Percentiles rank a stretch among this genome's conserved stretches.
phyloP scores from a whole-genome alignment of 306 rosid genomes.

The Fagus sylvatica region DNA sequence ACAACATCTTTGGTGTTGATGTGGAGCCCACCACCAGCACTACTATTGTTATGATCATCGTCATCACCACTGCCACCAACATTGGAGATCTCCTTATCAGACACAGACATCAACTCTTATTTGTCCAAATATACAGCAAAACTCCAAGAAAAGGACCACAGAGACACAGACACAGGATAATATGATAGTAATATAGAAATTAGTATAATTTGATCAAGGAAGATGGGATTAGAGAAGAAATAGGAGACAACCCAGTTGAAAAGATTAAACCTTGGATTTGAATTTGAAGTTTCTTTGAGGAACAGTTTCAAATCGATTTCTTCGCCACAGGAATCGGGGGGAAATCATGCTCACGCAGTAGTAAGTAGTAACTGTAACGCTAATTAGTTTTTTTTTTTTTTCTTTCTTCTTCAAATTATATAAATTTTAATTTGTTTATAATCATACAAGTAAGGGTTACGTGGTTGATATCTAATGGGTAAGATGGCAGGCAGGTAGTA shows the following conservation, averaged over 20 bases:
- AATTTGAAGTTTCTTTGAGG: neutral
- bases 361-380: neutral
- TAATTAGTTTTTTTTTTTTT: neutral
- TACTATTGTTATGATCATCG: constrained; percentile 17
- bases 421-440: neutral
- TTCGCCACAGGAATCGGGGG: neutral
- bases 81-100: constrained; percentile 44
- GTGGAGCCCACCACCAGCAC: constrained; percentile 30
- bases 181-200: too few relatives aligned
- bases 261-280: neutral
- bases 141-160: neutral
- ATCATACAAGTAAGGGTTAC: neutral
- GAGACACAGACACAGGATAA: too few relatives aligned
- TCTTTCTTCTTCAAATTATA: neutral
- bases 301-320: constrained; percentile 8
- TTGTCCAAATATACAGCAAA: neutral
- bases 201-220: constrained; percentile 6
- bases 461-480: neutral
- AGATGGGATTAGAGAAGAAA: neutral
- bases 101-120: constrained; percentile 48
- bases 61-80: constrained; percentile 19
- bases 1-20: constrained; percentile 37
- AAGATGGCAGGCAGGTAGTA: neutral
- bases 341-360: too few relatives aligned
- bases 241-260: constrained; percentile 4